phyloP scores from a whole-genome alignment of 495 filamentous ascomycete genomes.

The Penicilliopsis zonata region DNA sequence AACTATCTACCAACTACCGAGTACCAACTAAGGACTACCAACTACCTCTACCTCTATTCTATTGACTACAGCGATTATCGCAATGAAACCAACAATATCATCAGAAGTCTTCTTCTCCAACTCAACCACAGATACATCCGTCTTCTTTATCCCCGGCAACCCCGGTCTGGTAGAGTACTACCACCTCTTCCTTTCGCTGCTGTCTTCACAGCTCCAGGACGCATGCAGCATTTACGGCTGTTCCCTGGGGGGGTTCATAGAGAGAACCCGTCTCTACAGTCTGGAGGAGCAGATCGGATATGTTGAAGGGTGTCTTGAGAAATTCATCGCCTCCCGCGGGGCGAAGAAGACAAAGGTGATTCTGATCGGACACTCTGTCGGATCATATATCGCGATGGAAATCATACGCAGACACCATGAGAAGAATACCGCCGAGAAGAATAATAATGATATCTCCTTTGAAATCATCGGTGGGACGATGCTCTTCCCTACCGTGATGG shows the following conservation, averaged over 20 bases:
- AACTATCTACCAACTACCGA: no score
- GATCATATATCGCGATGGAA: conserved; percentile 67
- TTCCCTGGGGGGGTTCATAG: conserved; percentile 58
- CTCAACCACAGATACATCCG: conserved; percentile 9
- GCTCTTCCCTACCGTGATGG: conserved; percentile 67
- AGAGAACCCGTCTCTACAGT: conserved; percentile 6
- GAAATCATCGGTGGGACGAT: conserved; percentile 50
- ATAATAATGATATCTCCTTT: conserved; percentile 10
- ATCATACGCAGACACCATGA: conserved; percentile 43
- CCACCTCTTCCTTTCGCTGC: conserved; percentile 49
- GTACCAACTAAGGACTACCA: no score
- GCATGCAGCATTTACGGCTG: conserved; percentile 47
- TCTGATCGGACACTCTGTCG: conserved; percentile 76
- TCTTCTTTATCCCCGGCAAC: conserved; percentile 76
- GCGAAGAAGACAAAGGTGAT: conserved; percentile 39
- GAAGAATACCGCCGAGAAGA: conserved; percentile 1
- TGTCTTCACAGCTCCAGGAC: conserved; percentile 17
- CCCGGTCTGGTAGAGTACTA: conserved; percentile 82
- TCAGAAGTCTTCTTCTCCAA: conserved; percentile 19
- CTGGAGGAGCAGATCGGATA: conserved; percentile 54
- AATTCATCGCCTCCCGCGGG: conserved; percentile 6
- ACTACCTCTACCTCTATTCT: no score
- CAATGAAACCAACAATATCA: no score
- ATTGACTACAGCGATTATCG: no score
- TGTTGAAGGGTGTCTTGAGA: conserved; percentile 19